phyloP scores from a whole-genome alignment of 805 yeast genomes.

The Pichia cephalocereana region DNA sequence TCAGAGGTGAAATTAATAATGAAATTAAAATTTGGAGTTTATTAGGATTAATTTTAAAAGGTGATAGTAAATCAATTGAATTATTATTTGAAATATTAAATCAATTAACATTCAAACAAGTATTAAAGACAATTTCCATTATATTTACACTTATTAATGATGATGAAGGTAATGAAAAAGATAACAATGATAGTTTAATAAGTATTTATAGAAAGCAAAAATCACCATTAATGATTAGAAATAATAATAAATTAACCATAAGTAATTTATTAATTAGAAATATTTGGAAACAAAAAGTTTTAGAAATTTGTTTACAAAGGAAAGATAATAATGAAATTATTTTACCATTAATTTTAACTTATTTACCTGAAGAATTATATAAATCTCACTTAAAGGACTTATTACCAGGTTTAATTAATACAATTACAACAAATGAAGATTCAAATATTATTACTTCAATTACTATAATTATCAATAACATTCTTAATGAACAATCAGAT shows the following conservation, averaged over 20 bases:
- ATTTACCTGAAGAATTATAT: conserved; percentile 28
- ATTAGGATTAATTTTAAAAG: conserved; percentile 10
- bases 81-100: conserved; percentile 2
- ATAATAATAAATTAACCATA: conserved; percentile 21
- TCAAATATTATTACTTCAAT: conserved; percentile 1
- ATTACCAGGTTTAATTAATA: conserved; percentile 7
- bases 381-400: conserved; percentile 2
- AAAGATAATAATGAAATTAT: conserved; percentile 31
- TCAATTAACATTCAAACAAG: not conserved
- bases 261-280: conserved; percentile 50
- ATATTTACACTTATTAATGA: conserved; percentile 9
- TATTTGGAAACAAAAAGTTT: conserved; percentile 75
- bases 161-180: not conserved
- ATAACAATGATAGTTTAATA: not conserved
- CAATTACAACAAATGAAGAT: conserved; percentile 4
- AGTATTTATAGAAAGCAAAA: conserved; percentile 3
- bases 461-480: conserved; percentile 5
- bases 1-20: not conserved
- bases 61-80: conserved; percentile 5
- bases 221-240: conserved; percentile 4
- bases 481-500: conserved; percentile 3
- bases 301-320: conserved; percentile 43
- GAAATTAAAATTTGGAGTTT: conserved; percentile 10
- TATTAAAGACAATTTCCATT: conserved; percentile 4
- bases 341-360: conserved; percentile 63